A percentile compares a stretch with the other conserved stretches of the same genome.
Conservation (phyloP, 1,139 yeast genomes). For the Sugiyamaella grinbergsii region DNA sequence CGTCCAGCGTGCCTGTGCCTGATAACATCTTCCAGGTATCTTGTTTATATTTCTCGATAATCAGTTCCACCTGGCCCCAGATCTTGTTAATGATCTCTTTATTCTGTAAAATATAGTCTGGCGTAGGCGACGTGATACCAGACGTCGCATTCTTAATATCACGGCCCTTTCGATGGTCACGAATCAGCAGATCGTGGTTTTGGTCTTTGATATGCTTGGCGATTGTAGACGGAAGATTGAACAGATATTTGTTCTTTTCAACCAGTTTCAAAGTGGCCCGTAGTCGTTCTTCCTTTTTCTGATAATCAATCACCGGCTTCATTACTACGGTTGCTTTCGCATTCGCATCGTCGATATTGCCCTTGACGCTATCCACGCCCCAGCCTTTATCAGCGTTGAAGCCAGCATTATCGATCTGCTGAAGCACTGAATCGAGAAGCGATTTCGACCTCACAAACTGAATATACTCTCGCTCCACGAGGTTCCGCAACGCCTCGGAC, state of each 20-base stretch:
- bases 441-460: slow-evolving; percentile 77
- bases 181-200: slow-evolving; percentile 70
- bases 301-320: slow-evolving; percentile 73
- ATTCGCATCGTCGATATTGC: slow-evolving; percentile 42
- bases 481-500: slow-evolving; percentile 62
- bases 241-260: slow-evolving; percentile 60
- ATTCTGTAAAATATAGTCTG: slow-evolving; percentile 34
- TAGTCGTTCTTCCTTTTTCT: slow-evolving; percentile 61
- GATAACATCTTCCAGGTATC: slow-evolving; percentile 63
- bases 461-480: slow-evolving; percentile 74
- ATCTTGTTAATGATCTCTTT: slow-evolving; percentile 51
- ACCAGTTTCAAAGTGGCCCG: slow-evolving; percentile 63
- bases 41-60: slow-evolving; percentile 65
- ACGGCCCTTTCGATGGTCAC: slow-evolving; percentile 65
- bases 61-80: slow-evolving; percentile 66
- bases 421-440: slow-evolving; percentile 58
- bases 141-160: slow-evolving; percentile 41
- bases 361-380: slow-evolving; percentile 40
- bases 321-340: slow-evolving; percentile 62
- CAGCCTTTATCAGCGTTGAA: slow-evolving; percentile 44
- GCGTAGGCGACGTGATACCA: slow-evolving; percentile 34
- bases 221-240: slow-evolving; percentile 70
- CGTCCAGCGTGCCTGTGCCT: slow-evolving; percentile 32
- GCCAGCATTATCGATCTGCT: slow-evolving; percentile 50
- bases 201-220: slow-evolving; percentile 55